These are phyloP conservation scores for Aphanomyces euteiches DNA, from an alignment of 352 stramenopile genomes.

Conservation along the genomic window DNA sequence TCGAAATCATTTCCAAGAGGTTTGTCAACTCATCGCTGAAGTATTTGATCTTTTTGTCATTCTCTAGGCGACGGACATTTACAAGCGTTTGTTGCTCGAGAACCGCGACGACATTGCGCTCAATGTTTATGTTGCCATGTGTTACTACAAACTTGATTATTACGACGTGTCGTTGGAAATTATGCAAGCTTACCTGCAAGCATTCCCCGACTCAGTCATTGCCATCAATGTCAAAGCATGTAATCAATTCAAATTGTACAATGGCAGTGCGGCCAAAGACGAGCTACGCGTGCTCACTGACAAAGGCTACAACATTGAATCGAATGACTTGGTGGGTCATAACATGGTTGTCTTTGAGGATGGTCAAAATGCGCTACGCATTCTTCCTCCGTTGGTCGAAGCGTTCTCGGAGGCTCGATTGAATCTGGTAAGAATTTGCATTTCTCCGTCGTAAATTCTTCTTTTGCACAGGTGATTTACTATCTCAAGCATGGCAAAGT, in stretches of 20 bases:
- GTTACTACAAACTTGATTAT: slow-evolving; percentile 98
- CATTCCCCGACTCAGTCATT: slow-evolving; percentile 86
- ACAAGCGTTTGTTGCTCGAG: slow-evolving; percentile 93
- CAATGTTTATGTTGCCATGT: slow-evolving; percentile 98
- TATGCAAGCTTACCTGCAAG: slow-evolving; percentile 93
- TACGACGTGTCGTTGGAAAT: slow-evolving; percentile 97
- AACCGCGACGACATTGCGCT: slow-evolving; percentile 95
- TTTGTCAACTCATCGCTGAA: not conserved
- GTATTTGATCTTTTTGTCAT: not conserved
- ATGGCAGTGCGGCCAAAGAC: slow-evolving; percentile 92
- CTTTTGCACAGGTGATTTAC: slow-evolving; percentile 67
- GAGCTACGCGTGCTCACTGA: slow-evolving; percentile 91
- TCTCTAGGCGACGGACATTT: slow-evolving; percentile 90
- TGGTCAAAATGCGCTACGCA: slow-evolving; percentile 89
- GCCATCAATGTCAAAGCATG: slow-evolving; percentile 96
- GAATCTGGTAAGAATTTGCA: slow-evolving; percentile 90
- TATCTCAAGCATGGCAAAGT: slow-evolving; percentile 90
- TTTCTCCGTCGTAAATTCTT: slow-evolving; percentile 36
- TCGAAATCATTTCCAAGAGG: slow-evolving; percentile 90
- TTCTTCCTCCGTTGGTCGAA: slow-evolving; percentile 90
- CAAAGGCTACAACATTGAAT: slow-evolving; percentile 82
- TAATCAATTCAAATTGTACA: slow-evolving; percentile 97
- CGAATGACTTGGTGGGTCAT: slow-evolving; percentile 94
- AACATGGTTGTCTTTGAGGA: slow-evolving; percentile 96
- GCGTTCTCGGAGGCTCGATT: slow-evolving; percentile 91